Evolutionary conservation across 805 yeast genomes (phyloP).

Genomic region (Yamadazyma laniorum): DNA sequence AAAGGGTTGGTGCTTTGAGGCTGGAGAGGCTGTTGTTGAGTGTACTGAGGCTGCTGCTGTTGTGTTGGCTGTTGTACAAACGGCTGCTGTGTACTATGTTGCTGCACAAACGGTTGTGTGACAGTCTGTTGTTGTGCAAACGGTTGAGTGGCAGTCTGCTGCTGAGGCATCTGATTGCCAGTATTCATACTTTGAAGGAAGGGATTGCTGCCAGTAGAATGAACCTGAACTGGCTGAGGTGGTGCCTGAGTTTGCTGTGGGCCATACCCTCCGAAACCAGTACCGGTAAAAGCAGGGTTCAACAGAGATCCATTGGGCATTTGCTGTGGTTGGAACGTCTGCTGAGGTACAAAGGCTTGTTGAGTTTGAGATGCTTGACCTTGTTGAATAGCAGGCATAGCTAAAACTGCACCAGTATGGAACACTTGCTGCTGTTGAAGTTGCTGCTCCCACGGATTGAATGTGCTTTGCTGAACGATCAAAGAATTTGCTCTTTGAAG

Average conservation of each 20-base stretch:
- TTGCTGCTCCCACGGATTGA: conserved; percentile 40
- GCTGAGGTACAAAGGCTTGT: conserved; percentile 7
- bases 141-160: neutral
- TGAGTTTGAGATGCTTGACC: conserved; percentile 7
- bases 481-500: conserved; percentile 24
- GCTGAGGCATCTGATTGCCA: conserved; percentile 11
- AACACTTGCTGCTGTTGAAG: conserved; percentile 8
- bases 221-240: conserved; percentile 10
- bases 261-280: conserved; percentile 58
- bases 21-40: conserved; percentile 22
- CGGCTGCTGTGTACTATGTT: conserved; percentile 13
- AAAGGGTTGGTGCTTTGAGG: conserved; percentile 34
- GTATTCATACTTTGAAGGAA: conserved; percentile 14
- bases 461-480: conserved; percentile 36
- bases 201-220: conserved; percentile 23
- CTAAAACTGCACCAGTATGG: conserved; percentile 8
- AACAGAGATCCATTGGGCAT: conserved; percentile 9
- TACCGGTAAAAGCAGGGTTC: conserved; percentile 46
- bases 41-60: conserved; percentile 15
- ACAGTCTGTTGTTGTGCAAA: conserved; percentile 15
- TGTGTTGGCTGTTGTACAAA: conserved; percentile 17
- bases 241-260: conserved; percentile 25
- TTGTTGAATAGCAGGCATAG: conserved; percentile 15
- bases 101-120: conserved; percentile 9
- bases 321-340: conserved; percentile 6